Conservation (phyloP, 2,329 filamentous ascomycete genomes). For the Monosporascus sp. region DNA sequence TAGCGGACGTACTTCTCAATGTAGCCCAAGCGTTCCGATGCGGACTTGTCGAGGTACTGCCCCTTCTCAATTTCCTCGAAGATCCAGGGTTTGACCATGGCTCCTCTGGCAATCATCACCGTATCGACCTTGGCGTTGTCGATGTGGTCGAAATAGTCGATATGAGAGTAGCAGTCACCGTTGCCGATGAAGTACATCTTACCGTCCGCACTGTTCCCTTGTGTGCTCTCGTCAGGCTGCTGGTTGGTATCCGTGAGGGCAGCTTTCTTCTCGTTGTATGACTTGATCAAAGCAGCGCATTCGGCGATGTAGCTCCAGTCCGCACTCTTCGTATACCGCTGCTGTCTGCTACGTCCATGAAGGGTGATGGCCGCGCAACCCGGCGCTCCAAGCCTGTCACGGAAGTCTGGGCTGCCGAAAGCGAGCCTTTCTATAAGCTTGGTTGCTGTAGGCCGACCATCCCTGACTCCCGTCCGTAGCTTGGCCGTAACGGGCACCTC, state of each 20-base stretch:
- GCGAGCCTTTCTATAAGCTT: slow-evolving; percentile 80
- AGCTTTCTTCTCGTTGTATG: slow-evolving; percentile 66
- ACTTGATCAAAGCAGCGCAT: slow-evolving; percentile 78
- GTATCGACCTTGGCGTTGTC: slow-evolving; percentile 76
- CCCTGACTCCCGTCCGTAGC: slow-evolving; percentile 85
- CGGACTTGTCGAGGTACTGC: slow-evolving; percentile 94
- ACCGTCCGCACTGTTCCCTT: slow-evolving; percentile 59
- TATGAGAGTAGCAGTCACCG: slow-evolving; percentile 90
- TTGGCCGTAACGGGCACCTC: slow-evolving; percentile 92
- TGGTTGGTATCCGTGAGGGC: slow-evolving; percentile 67
- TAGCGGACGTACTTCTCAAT: slow-evolving; percentile 87
- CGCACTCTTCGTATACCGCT: slow-evolving; percentile 87
- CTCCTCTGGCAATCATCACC: slow-evolving; percentile 97
- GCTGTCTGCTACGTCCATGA: slow-evolving; percentile 88
- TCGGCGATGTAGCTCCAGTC: slow-evolving; percentile 95
- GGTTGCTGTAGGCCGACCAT: slow-evolving; percentile 71
- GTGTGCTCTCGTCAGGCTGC: slow-evolving; percentile 71
- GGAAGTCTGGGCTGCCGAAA: slow-evolving; percentile 70
- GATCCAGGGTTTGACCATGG: slow-evolving; percentile 95
- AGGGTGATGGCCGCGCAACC: slow-evolving; percentile 94
- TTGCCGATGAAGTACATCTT: slow-evolving; percentile 92
- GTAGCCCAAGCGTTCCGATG: slow-evolving; percentile 77
- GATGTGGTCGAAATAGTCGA: slow-evolving; percentile 78
- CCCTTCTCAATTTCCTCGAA: slow-evolving; percentile 92
- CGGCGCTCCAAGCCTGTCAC: slow-evolving; percentile 65